phyloP scores from a whole-genome alignment of 179 eudicot species.

The Beta macrorhiza region DNA sequence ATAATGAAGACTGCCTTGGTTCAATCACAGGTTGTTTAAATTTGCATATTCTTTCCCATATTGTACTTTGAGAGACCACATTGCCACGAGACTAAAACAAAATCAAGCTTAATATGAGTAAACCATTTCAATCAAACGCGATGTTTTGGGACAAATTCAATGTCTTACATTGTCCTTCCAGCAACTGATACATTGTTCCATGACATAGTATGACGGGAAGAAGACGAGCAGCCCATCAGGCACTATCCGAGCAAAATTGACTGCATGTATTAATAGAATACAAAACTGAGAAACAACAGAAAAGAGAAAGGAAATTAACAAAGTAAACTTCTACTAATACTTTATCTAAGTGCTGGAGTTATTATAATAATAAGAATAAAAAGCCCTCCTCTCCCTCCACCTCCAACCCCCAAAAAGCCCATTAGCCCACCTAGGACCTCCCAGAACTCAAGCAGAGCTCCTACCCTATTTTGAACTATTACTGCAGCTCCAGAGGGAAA shows the following conservation, averaged over 20 bases:
- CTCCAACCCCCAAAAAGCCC: neutral
- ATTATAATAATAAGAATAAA: neutral
- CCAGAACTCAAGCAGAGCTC: neutral
- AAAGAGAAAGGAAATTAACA: neutral
- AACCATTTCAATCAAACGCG: slow-evolving; percentile 11
- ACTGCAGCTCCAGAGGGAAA: slow-evolving; percentile 1
- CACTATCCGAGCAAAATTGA: slow-evolving; percentile 91
- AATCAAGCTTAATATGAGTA: slow-evolving; percentile 23
- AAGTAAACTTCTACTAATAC: neutral
- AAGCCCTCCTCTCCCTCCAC: neutral
- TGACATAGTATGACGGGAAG: slow-evolving; percentile 87
- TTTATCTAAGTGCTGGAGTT: neutral
- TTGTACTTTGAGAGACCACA: slow-evolving; percentile 54
- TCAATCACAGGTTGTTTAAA: slow-evolving; percentile 92
- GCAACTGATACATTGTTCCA: slow-evolving; percentile 73
- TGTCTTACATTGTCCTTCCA: slow-evolving; percentile 81
- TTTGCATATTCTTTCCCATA: slow-evolving; percentile 97
- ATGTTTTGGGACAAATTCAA: slow-evolving; percentile 10
- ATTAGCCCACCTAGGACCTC: neutral
- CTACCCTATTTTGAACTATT: neutral
- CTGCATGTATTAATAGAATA: slow-evolving; percentile 40
- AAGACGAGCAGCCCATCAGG: slow-evolving; percentile 95
- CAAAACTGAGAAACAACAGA: slow-evolving; percentile 18
- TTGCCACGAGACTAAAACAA: slow-evolving; percentile 47
- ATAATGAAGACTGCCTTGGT: slow-evolving; percentile 93